Evolutionary conservation across 2,329 filamentous ascomycete species (phyloP), one percentile per base, ranked within the genome.

Genomic region (Ophiostoma ips): DNA sequence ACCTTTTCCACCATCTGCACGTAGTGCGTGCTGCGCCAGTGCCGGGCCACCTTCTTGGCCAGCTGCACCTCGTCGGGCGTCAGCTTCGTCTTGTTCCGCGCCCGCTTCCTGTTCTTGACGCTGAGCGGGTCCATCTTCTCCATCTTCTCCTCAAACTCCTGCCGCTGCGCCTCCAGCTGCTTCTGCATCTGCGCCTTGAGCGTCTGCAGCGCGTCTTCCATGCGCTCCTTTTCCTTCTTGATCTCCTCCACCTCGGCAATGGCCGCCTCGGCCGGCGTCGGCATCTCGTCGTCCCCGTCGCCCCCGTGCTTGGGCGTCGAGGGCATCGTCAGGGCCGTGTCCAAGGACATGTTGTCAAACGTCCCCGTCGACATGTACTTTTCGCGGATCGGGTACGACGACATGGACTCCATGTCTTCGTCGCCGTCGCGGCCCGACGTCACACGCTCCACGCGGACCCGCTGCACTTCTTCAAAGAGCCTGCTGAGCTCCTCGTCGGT

Each of bases 321-420:
- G 2, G 92, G 92, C 74, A 95, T 88, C 0, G 92, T 98, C 47
- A 98, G 72, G 12, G 83, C 84, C 1, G 92, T 98, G 62, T 98
- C 92, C 15, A 98, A 72, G 2, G 90, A 96, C 60, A 95, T 92
- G 62, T 94, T 95, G 66, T 98, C 92, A 49, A 96, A 75, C 0
- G 90, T 95, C 2, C 90, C 90, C 50, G 84, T 92, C 3, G 89
- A 95, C 69, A 95, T 78, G 65, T 96, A 96, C 61, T 96, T 96
- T 59, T 98, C 92, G 48, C 92, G 77, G 30, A 89, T 73, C 2
- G 87, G 83, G 61, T 89, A 95, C 0, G 90, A 95, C 28, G 82
- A 84, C 45, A 84, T 78, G 0, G 90, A 95, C 57, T 98, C 92
- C 49, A 82, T 79, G 62, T 96, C 92, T 51, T 95, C 90, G 50